These are phyloP conservation scores for Phytophthora niederhauseri DNA, from an alignment of 352 stramenopile species.

Conservation along the genomic window DNA sequence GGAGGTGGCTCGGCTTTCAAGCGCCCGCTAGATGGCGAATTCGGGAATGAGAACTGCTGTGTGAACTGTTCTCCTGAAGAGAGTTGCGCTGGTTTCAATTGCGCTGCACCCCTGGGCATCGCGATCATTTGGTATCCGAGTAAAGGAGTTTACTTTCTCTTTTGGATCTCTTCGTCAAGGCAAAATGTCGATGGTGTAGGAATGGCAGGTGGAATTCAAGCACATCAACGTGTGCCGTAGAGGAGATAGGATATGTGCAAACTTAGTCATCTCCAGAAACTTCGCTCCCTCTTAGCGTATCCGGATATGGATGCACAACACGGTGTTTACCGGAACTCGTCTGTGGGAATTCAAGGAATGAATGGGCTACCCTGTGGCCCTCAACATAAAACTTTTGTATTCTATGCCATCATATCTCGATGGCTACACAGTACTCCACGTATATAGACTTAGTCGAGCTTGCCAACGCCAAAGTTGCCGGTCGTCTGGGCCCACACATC, in stretches of 20 bases:
- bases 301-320: too few relatives aligned
- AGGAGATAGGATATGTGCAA: background rate
- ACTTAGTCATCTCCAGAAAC: background rate
- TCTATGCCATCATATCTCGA: constrained; percentile 18
- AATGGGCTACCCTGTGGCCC: constrained; percentile 1
- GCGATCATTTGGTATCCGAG: constrained; percentile 19
- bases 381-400: constrained; percentile 26
- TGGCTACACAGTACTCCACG: constrained; percentile 21
- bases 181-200: constrained; percentile 4
- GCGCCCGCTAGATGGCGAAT: constrained; percentile 12
- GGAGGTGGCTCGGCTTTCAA: background rate
- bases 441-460: constrained; percentile 16
- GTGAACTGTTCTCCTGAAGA: background rate
- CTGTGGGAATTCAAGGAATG: background rate
- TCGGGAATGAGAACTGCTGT: constrained; percentile 4
- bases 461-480: constrained; percentile 26
- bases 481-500: constrained; percentile 22
- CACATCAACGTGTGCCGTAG: background rate
- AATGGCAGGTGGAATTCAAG: constrained; percentile 8
- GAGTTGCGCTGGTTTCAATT: background rate
- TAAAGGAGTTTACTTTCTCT: constrained; percentile 10
- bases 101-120: background rate
- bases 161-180: background rate
- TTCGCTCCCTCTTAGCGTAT: too few relatives aligned
- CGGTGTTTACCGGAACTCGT: background rate